Evolutionary conservation across 768 basidiomycete genomes (phyloP), one percentile per base, ranked within the genome.

Genomic region (Pulveroboletus sp.): DNA sequence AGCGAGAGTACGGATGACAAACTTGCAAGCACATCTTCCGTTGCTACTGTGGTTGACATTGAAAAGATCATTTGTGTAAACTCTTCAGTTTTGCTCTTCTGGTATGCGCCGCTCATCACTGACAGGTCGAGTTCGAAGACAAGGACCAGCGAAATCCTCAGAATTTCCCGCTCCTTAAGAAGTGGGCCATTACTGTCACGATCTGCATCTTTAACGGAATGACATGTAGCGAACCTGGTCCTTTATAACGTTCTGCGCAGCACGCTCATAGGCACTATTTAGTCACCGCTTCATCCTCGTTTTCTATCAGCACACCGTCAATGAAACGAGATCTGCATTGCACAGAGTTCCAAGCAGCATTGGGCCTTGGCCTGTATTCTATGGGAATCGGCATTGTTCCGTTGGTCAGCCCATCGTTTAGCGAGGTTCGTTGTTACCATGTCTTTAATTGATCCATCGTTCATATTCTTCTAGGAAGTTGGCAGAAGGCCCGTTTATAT

Each of bases 401-500:
- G 0, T 74, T 86, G 0, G 63, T 86, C 17, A 76, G 81, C 1
- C 79, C 85, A 4, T 77, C 84, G 0, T 79, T 86, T 61, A 85
- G 82, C 60, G 85, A 88, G 62, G 63, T 64, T 28, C 10, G 61
- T 5, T 8, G 0, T 32, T 21, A 3, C 30, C 6, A 9, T 18
- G 37, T 39, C 10, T 2, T 7, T 41, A 21, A 21, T 30, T n/a
- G 3, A 30, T 42, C 15, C 5, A 12, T 2, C 7, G 3, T 47
- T 55, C 39, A 56, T 5, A 8, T 32, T 12, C 3, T 5, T 41
- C 6, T 24, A 88, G 64, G 85, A 88, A 57, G 77, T 85, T 52
- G 84, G 85, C 14, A 65, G 85, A 52, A 76, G 76, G 38, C 82
- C 83, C 0, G 56, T 86, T 1, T 86, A 84, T 54, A 62, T 83